Evolutionary conservation across 805 yeast species (phyloP), one percentile per base, ranked within the genome.

Genomic region (Cyberlindnera bimundalis): DNA sequence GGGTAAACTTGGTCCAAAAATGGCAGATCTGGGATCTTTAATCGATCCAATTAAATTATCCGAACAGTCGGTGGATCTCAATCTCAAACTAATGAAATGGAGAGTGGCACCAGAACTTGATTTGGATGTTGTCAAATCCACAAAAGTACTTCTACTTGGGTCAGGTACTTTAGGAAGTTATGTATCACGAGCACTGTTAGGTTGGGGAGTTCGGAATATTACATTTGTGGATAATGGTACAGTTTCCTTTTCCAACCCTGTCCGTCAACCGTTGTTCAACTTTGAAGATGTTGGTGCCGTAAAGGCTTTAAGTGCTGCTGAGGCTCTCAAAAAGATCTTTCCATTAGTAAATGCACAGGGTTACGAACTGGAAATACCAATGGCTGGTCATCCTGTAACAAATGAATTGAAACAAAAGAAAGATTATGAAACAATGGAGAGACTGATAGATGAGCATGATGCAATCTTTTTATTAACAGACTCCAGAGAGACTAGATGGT

Each of bases 141-240:
- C 82, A 10, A 81, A 73, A 48, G 83, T 90, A 28, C 62, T 93
- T 31, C 65, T 93, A 13, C 70, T 93, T n/a, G 99, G 99, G 0
- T 85, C 98, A 0, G 99, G 99, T 6, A 93, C 99, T 3, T 69
- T 95, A 7, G 99, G 99, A 0, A 83, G 95, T 44, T 91, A 91
- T 55, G 91, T 93, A 6, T 75, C 95, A 0, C 70, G 99, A 40
- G 83, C 85, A 0, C 64, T 93, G 21, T 59, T 93, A 60, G 98
- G 95, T 1, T 93, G 99, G 99, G 99, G 99, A 4, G 90, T 90
- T 1, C 67, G 87, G 33, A 69, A 78, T 26, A 81, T 93, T 15
- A 84, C 96, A 0, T 80, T 93, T 62, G 91, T 93, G 3, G 99
- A 93, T 60, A 87, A 78, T 59, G 95, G 97, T 3, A 68, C 74